Percentiles rank a stretch among this genome's conserved stretches.
phyloP scores from a whole-genome alignment of 2,329 filamentous ascomycete species.

The Aureobasidium sp. region DNA sequence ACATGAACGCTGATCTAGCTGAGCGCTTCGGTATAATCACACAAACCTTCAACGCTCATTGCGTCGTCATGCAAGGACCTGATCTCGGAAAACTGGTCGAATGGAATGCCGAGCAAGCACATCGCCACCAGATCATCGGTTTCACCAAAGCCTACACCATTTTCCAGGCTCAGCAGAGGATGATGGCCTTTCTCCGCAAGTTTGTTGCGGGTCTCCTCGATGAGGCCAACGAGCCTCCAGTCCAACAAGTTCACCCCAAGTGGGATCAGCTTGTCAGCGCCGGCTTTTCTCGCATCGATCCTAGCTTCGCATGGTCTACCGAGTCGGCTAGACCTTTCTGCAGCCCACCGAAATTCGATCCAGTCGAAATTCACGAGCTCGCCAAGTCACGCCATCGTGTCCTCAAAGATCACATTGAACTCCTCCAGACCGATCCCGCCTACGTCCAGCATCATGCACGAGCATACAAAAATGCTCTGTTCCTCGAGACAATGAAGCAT shows the following conservation, averaged over 20 bases:
- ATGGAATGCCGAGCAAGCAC: constrained; percentile 12
- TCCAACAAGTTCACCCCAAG: neutral
- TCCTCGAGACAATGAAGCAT: neutral
- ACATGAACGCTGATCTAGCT: constrained; percentile 12
- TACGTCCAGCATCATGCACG: neutral
- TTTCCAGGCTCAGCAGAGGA: neutral
- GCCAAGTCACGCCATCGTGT: neutral
- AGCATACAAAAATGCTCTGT: neutral
- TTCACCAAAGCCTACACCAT: constrained; percentile 13
- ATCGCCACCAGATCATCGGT: constrained; percentile 13
- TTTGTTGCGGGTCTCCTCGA: neutral
- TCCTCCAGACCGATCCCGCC: neutral
- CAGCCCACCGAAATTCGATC: neutral
- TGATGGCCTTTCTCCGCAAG: constrained; percentile 6
- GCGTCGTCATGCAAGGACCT: constrained; percentile 13
- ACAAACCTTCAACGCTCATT: constrained; percentile 11
- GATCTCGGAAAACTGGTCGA: constrained; percentile 11
- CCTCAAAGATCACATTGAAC: neutral
- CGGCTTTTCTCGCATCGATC: neutral
- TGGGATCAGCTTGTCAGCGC: neutral
- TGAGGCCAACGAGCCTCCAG: neutral
- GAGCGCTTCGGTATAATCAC: neutral
- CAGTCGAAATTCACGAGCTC: neutral
- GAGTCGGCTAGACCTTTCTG: neutral
- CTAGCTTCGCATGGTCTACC: neutral